phyloP scores from a whole-genome alignment of 768 basidiomycete genomes.

The Sporobolomyces phaffii region DNA sequence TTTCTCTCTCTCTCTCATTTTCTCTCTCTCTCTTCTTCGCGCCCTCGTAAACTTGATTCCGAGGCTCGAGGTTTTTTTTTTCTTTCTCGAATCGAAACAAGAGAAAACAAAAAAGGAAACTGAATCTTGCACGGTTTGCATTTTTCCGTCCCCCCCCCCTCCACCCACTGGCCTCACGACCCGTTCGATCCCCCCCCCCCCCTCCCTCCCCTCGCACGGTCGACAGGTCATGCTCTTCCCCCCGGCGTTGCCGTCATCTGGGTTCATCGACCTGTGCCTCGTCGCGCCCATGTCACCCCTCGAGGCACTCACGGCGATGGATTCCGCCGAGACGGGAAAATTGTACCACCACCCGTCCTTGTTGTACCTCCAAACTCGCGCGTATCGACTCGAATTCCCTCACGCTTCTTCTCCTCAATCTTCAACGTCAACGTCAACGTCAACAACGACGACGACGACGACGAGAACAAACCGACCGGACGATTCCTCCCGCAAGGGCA shows the following conservation, averaged over 20 bases:
- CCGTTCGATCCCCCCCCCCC: no score
- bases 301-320: constrained; percentile 48
- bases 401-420: no score
- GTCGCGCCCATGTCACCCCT: constrained; percentile 28
- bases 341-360: constrained; percentile 50
- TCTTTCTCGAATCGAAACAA: no score
- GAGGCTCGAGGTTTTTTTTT: neutral
- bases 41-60: neutral
- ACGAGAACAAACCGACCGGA: constrained; percentile 67
- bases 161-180: no score
- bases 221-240: constrained; percentile 37
- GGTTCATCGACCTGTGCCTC: constrained; percentile 34
- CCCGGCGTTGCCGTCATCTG: constrained; percentile 1
- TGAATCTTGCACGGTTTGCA: neutral
- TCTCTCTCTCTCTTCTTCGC: no score
- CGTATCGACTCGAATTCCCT: constrained; percentile 35
- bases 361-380: constrained; percentile 21
- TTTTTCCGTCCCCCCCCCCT: neutral
- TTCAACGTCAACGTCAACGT: no score
- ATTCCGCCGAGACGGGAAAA: constrained; percentile 60
- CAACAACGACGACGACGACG: constrained; percentile 52
- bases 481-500: no score
- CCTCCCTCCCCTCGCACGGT: no score
- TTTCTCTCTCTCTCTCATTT: no score
- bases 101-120: neutral